phyloP scores from a whole-genome alignment of 2,329 filamentous ascomycete species.

The Nemania sp. region DNA sequence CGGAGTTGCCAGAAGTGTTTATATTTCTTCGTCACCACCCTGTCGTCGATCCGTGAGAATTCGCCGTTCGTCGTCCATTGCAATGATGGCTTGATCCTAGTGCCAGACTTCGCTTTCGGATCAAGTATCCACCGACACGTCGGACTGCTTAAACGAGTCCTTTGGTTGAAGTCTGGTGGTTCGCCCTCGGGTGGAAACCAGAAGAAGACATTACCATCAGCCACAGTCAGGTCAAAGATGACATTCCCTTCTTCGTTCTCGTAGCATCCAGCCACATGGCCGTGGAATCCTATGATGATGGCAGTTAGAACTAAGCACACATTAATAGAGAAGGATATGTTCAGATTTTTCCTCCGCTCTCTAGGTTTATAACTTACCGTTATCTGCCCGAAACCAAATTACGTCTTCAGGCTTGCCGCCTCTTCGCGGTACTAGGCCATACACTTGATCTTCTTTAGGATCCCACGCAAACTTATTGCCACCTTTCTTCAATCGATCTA shows the following conservation, averaged over 20 bases:
- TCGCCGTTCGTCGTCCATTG: conserved; percentile 60
- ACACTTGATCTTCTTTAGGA: conserved; percentile 66
- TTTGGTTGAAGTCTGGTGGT: conserved; percentile 43
- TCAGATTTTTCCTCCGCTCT: not conserved
- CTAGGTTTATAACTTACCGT: conserved; percentile 55
- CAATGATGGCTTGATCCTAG: conserved; percentile 53
- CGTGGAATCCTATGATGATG: conserved; percentile 55
- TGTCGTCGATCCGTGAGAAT: conserved; percentile 63
- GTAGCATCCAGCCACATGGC: conserved; percentile 62
- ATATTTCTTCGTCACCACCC: conserved; percentile 59
- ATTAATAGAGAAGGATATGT: not conserved
- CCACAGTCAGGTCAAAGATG: conserved; percentile 58
- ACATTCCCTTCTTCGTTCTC: conserved; percentile 60
- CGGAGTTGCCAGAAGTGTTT: conserved; percentile 61
- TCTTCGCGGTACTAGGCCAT: conserved; percentile 64
- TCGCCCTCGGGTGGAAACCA: conserved; percentile 57
- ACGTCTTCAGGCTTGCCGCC: conserved; percentile 65
- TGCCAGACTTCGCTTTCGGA: conserved; percentile 52
- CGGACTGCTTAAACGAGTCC: conserved; percentile 54
- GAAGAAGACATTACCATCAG: conserved; percentile 61
- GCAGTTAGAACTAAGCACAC: not conserved
- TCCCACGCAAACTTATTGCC: conserved; percentile 66
- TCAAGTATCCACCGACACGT: conserved; percentile 58
- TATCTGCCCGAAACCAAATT: conserved; percentile 63
- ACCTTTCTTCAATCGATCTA: conserved; percentile 58